These are phyloP conservation scores for Xylariaceae sp. DNA, from an alignment of 2,329 filamentous ascomycete species.

Conservation along the genomic window DNA sequence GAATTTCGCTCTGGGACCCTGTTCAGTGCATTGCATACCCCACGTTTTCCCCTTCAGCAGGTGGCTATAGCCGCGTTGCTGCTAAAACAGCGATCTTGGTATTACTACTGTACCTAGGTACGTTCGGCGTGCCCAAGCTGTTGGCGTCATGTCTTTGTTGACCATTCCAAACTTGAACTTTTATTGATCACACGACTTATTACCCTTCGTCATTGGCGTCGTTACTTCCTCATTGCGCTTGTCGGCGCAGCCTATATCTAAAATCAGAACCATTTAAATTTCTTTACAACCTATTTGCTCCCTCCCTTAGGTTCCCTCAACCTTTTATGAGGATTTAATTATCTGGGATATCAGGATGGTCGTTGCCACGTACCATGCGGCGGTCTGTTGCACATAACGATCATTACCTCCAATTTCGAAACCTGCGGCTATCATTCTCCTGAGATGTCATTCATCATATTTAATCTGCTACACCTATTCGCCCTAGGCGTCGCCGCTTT, in stretches of 20 bases:
- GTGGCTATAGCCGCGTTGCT: background rate
- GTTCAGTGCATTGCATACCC: constrained; percentile 13
- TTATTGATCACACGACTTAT: constrained; percentile 21
- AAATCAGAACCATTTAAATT: no score
- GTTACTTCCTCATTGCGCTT: no score
- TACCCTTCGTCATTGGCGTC: no score
- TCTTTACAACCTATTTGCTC: no score
- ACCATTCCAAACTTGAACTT: background rate
- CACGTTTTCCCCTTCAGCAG: constrained; percentile 20
- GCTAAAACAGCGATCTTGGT: background rate
- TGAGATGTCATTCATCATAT: constrained; percentile 24
- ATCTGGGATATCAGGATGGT: constrained; percentile 24
- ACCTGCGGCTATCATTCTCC: constrained; percentile 7
- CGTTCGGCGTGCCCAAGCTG: no score
- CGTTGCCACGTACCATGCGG: background rate
- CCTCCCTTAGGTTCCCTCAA: no score
- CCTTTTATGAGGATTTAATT: no score
- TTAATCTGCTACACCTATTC: constrained; percentile 19
- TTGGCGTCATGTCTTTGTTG: background rate
- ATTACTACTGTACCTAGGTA: background rate
- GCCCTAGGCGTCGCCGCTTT: constrained; percentile 14
- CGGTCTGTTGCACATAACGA: background rate
- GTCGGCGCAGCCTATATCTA: no score
- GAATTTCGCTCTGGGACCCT: background rate
- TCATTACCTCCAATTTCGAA: constrained; percentile 1